Percentiles rank a stretch among this genome's conserved stretches.
phyloP scores from a whole-genome alignment of 495 filamentous ascomycete species.

The Umbilicaria muhlenbergii region DNA sequence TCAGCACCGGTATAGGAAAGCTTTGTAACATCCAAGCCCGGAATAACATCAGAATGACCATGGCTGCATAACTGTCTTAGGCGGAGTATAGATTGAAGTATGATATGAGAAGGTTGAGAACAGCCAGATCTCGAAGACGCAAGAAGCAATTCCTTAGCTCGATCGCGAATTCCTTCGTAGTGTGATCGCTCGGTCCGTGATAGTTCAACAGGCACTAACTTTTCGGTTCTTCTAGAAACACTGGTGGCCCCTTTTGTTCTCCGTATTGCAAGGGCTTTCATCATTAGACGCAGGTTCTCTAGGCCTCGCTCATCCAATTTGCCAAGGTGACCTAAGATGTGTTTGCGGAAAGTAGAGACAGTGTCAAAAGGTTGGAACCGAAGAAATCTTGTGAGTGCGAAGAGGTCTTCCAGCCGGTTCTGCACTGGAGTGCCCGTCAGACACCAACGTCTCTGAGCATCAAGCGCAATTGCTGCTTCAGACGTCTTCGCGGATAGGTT shows the following conservation, averaged over 20 bases:
- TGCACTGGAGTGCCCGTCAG: constrained; percentile 34
- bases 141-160: not conserved
- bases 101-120: not conserved
- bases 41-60: not conserved
- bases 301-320: constrained; percentile 9
- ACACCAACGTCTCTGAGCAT: constrained; percentile 26
- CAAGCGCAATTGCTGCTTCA: constrained; percentile 15
- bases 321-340: constrained; percentile 15
- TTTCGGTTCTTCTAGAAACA: not conserved
- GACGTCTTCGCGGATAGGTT: constrained; percentile 18
- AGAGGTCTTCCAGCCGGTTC: constrained; percentile 34
- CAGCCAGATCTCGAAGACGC: too few relatives aligned
- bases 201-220: not conserved
- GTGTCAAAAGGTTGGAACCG: constrained; percentile 22
- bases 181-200: not conserved
- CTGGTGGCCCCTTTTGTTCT: constrained; percentile 14
- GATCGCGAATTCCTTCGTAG: not conserved
- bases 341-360: constrained; percentile 13
- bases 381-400: constrained; percentile 30
- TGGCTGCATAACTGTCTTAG: constrained; percentile 5
- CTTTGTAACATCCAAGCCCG: too few relatives aligned
- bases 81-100: not conserved
- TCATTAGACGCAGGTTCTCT: constrained; percentile 20
- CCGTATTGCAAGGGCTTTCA: constrained; percentile 23
- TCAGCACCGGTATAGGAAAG: too few relatives aligned